Conservation (phyloP, 75 land plant species). For the Sequoiadendron giganteum region DNA sequence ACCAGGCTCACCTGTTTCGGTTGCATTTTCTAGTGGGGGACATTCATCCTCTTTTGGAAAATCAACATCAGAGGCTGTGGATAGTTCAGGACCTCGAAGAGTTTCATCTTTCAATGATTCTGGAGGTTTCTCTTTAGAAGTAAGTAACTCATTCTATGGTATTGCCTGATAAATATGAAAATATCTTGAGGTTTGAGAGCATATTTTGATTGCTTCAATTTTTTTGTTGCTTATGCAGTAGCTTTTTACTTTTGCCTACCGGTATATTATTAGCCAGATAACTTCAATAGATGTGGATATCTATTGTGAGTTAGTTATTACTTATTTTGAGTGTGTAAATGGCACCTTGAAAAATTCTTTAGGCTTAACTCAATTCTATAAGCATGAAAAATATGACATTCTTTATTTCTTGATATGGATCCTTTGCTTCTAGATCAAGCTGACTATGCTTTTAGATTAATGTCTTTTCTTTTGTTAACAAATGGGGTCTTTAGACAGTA, state of each 20-base stretch:
- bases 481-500: background rate
- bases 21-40: constrained; percentile 34
- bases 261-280: background rate
- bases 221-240: background rate
- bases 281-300: background rate
- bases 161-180: background rate
- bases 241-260: background rate
- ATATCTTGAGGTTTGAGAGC: background rate
- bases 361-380: background rate
- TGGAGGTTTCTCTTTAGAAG: constrained; percentile 77
- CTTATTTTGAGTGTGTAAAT: background rate
- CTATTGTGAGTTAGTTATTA: background rate
- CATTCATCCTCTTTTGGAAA: constrained; percentile 24
- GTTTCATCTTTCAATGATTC: constrained; percentile 43
- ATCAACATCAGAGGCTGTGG: constrained; percentile 31
- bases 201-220: background rate
- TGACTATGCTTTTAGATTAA: background rate
- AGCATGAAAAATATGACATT: background rate
- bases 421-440: background rate
- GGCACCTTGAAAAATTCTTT: background rate
- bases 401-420: background rate
- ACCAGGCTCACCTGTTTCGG: constrained; percentile 44
- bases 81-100: constrained; percentile 27
- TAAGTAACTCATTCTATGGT: constrained; percentile 26
- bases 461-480: background rate